These are phyloP conservation scores for Rhodotorula graminis DNA, from an alignment of 768 basidiomycete species.

Conservation along the genomic window DNA sequence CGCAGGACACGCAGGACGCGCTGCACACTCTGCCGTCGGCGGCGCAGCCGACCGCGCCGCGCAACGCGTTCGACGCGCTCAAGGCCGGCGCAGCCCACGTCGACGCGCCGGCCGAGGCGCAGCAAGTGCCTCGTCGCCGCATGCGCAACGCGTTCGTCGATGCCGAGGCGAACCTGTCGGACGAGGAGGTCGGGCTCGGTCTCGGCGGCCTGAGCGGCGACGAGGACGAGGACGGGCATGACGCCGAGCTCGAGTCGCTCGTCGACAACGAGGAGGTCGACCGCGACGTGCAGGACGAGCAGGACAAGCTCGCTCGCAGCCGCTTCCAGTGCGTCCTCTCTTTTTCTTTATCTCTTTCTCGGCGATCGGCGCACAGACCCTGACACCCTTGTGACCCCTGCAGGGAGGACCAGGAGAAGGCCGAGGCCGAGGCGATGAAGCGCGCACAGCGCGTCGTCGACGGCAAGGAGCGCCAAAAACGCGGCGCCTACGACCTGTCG, in stretches of 20 bases:
- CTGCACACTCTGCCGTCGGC: constrained; percentile 11
- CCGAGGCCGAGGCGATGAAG: constrained; percentile 10
- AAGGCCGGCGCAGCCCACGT: neutral
- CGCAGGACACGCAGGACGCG: constrained; percentile 12
- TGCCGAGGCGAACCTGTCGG: constrained; percentile 22
- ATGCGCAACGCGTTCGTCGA: constrained; percentile 20
- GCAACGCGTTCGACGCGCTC: constrained; percentile 26
- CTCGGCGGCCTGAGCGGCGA: constrained; percentile 20
- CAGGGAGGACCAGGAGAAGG: constrained; percentile 23
- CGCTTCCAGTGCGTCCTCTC: constrained; percentile 16
- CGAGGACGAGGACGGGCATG: constrained; percentile 27
- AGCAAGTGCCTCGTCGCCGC: neutral
- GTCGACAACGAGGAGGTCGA: constrained; percentile 30
- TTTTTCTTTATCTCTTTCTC: no score
- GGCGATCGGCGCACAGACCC: no score
- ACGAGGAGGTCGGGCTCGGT: constrained; percentile 25
- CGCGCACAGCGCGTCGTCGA: constrained; percentile 24
- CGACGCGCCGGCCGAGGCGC: neutral
- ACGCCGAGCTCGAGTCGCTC: constrained; percentile 30
- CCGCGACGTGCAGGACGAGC: constrained; percentile 15
- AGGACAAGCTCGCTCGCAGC: constrained; percentile 6
- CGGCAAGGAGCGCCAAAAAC: constrained; percentile 33
- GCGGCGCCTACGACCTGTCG: constrained; percentile 12
- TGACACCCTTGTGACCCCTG: neutral
- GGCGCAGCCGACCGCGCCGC: constrained; percentile 7